Evolutionary conservation across 139 green algal genomes (phyloP), one percentile per base, ranked within the genome.

Genomic region (Auxenochlorella pyrenoidosa): DNA sequence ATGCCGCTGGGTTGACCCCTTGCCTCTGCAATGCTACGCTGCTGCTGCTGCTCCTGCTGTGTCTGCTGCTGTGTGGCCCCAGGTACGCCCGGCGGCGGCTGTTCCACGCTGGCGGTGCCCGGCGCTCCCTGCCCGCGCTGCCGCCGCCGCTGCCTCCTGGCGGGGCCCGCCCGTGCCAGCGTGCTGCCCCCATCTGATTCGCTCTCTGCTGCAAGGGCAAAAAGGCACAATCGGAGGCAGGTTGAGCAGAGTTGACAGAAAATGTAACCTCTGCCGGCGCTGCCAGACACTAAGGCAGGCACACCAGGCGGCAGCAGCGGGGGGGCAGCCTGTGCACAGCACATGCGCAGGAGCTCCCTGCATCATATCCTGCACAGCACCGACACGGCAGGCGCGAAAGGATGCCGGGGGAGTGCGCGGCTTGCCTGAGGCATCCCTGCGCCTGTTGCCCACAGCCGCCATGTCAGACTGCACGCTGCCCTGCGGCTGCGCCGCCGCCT

Each of bases 391-490:
- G 16, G 16, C 59, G 59, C 22, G 22, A 8, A n/a, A n/a, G n/a
- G 13, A 30, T 22, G 13, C 5, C 3, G 59, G 59, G 13, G 19
- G 24, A 16, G 8, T 71, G 18, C 5, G 40, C 38, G 40, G 73
- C 26, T 65, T 82, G 76, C 41, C 40, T 22, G 12, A 60, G 18
- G 30, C 28, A 41, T 26, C 66, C 66, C 66, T 30, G 32, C 30
- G 28, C 15, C 16, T 22, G 15, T 63, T 63, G 15, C 22, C 54
- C 34, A 65, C 36, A 26, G n/a, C 43, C 30, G 83, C 83, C 83
- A 87, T 80, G 54, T 76, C 83, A 36, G 83, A 87, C 38, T 87
- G 70, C 26, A 87, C 75, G 72, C 83, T 87, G 83, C 72, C 83
- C 30, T 82, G 72, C 19, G 82, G 82, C 3, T 34, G 44, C 8